phyloP scores from a whole-genome alignment of 306 rosid species.

The Hippophae gyantsensis region DNA sequence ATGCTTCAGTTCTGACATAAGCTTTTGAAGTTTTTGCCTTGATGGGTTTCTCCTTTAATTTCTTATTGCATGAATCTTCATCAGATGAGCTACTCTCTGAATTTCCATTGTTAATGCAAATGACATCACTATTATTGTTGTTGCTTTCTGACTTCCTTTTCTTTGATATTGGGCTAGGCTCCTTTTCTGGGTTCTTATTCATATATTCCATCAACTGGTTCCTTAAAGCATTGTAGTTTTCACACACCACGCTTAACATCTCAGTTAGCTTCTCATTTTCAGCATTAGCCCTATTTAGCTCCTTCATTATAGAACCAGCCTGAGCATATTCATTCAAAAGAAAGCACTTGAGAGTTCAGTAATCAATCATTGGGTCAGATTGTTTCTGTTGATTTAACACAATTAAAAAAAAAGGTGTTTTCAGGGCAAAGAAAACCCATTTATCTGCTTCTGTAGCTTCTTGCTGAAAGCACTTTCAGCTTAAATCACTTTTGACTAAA shows the following conservation, averaged over 20 bases:
- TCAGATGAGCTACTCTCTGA: slow-evolving; percentile 86
- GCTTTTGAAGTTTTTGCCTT: slow-evolving; percentile 55
- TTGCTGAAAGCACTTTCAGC: no score
- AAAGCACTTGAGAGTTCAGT: slow-evolving; percentile 1
- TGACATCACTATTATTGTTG: slow-evolving; percentile 22
- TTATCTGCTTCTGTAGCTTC: no score
- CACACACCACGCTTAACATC: slow-evolving; percentile 70
- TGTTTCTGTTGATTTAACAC: no score
- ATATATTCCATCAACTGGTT: slow-evolving; percentile 53
- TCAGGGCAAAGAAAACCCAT: no score
- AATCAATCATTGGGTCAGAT: no score
- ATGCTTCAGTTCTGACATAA: slow-evolving; percentile 57
- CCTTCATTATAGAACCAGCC: slow-evolving; percentile 57
- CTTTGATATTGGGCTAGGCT: slow-evolving; percentile 44
- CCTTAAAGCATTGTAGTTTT: slow-evolving; percentile 63
- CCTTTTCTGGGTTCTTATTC: slow-evolving; percentile 70
- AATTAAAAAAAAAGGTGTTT: no score
- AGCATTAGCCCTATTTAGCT: slow-evolving; percentile 60
- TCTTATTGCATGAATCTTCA: slow-evolving; percentile 69
- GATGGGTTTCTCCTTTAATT: slow-evolving; percentile 58
- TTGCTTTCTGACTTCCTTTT: slow-evolving; percentile 86
- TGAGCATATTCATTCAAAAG: slow-evolving; percentile 18
- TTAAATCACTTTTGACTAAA: no score
- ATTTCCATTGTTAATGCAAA: slow-evolving; percentile 41
- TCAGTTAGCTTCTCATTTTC: slow-evolving; percentile 83